These are phyloP conservation scores for Salix exigua DNA, from an alignment of 345 rosid genomes.

Conservation along the genomic window DNA sequence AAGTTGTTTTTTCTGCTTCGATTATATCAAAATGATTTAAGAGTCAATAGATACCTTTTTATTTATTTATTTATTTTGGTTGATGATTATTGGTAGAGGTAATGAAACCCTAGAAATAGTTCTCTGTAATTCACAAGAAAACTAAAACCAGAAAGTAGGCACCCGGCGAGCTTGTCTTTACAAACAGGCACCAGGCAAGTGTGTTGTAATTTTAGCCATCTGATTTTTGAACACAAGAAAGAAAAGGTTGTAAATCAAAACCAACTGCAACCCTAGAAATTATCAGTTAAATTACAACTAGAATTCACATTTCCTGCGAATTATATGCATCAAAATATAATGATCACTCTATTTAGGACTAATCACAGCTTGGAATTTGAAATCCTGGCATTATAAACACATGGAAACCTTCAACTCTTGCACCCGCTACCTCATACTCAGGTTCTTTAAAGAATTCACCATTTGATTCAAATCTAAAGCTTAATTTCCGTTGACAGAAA, in stretches of 20 bases:
- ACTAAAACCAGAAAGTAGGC: background rate
- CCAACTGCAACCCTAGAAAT: background rate
- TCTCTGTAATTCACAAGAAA: background rate
- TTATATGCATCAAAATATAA: background rate
- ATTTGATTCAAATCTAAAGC: background rate
- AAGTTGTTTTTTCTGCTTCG: background rate
- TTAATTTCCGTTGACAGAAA: background rate
- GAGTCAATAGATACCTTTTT: background rate
- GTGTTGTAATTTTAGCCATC: background rate
- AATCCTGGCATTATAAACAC: background rate
- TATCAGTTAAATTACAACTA: background rate
- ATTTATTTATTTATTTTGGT: background rate
- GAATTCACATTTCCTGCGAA: background rate
- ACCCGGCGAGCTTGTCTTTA: background rate
- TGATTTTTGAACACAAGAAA: background rate
- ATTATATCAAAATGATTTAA: background rate
- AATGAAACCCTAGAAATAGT: background rate
- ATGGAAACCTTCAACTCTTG: background rate
- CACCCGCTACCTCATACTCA: background rate
- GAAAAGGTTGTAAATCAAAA: background rate
- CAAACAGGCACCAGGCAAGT: background rate
- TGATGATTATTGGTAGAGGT: background rate
- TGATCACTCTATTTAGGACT: background rate
- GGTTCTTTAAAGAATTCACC: too few species aligned
- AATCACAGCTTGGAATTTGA: background rate